Evolutionary conservation across 108 stramenopile species (phyloP), one percentile per base, ranked within the genome.

Genomic region (Skeletonema potamos): DNA sequence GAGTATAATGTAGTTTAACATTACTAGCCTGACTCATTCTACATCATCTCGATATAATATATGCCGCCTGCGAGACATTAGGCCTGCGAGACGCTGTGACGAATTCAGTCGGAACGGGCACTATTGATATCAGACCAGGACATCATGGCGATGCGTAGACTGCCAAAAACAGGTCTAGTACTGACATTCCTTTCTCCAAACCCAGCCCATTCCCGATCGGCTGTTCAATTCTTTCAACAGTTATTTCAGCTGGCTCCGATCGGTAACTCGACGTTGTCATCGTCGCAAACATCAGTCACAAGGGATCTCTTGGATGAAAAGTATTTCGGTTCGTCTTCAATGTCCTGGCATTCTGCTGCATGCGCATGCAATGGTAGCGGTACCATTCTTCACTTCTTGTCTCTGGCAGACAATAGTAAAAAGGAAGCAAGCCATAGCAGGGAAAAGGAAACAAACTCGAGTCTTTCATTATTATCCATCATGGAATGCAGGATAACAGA

Each of bases 151-250:
- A n/a, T n/a, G n/a, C n/a, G n/a, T n/a, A n/a, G n/a, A n/a, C n/a
- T n/a, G n/a, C n/a, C n/a, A n/a, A n/a, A n/a, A n/a, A n/a, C n/a
- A n/a, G 56, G 59, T 15, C 85, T 86, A 48, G 72, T 89, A 36
- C 48, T 89, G 22, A 83, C 88, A 10, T 76, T 89, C 61, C 68
- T 89, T 6, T 86, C 88, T 41, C 86, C 86, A 17, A 77, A 75
- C 46, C 72, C 78, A 0, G 6, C 48, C 36, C 74, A 74, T 18
- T 85, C 88, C 32, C 59, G 58, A 22, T 62, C 66, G 30, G 84
- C 88, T 15, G 69, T 71, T 43, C 66, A 77, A 28, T 60, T 86
- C 44, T 69, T 89, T 7, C 43, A 75, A 29, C 43, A 34, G 27
- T 15, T 81, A 12, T 77, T 82, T 28, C 20, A 64, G 27, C 64